A percentile compares a stretch with the other conserved stretches of the same genome.
phyloP scores from a whole-genome alignment of 176 grass and related monocot genomes.

The Zoysia pacifica region DNA sequence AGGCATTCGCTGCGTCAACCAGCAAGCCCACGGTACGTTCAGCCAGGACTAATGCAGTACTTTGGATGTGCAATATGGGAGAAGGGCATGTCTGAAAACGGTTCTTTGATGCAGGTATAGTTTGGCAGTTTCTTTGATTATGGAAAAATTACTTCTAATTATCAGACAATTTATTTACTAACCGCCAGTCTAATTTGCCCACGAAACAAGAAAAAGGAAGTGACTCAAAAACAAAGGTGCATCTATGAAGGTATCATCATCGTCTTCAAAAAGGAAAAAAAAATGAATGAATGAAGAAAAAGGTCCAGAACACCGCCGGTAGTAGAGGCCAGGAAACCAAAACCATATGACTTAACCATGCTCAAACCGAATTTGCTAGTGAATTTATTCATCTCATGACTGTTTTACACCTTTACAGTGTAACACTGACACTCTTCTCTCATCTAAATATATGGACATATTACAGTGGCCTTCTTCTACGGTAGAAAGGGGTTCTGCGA shows the following conservation, averaged over 20 bases:
- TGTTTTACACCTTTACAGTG: conserved; percentile 40
- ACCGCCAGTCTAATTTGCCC: not conserved
- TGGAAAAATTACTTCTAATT: not conserved
- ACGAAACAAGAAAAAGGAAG: not conserved
- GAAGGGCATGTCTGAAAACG: not conserved
- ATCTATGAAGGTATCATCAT: not conserved
- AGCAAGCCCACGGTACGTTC: too few relatives aligned
- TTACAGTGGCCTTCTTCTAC: conserved; percentile 2
- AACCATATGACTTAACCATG: conserved; percentile 2
- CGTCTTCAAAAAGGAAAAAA: not conserved
- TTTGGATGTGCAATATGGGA: too few relatives aligned
- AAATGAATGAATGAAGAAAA: too few relatives aligned
- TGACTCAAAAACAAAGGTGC: not conserved
- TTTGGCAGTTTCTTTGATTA: not conserved
- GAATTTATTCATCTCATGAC: conserved; percentile 9
- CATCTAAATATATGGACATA: not conserved
- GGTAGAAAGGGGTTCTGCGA: conserved; percentile 84
- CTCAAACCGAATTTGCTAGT: not conserved
- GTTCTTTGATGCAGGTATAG: not conserved
- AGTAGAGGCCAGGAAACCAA: not conserved
- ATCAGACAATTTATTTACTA: not conserved
- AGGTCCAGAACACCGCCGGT: not conserved
- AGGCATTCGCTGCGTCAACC: too few relatives aligned
- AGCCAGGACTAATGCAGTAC: too few relatives aligned
- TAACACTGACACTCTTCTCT: conserved; percentile 30